Conservation (phyloP, 768 basidiomycete genomes). For the Auriscalpium orientale region DNA sequence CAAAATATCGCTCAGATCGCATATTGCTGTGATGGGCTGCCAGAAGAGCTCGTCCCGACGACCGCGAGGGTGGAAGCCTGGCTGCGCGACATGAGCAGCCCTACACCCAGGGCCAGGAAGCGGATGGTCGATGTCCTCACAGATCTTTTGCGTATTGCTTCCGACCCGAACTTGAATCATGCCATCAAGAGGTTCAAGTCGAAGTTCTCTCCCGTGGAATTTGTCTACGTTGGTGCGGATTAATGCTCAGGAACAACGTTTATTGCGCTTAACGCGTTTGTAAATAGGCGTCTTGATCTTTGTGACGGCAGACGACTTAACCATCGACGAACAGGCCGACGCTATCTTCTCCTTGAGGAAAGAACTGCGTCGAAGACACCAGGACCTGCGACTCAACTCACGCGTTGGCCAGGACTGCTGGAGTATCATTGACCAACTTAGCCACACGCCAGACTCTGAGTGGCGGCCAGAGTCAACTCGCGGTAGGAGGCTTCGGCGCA, state of each 20-base stretch:
- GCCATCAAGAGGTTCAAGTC: slow-evolving; percentile 30
- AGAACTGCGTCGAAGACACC: slow-evolving; percentile 45
- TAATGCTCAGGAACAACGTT: neutral
- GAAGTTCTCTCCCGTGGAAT: slow-evolving; percentile 65
- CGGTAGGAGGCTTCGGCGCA: no score
- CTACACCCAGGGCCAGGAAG: slow-evolving; percentile 40
- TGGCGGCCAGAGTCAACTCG: no score
- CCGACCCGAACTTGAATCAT: slow-evolving; percentile 26
- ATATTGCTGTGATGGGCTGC: slow-evolving; percentile 53
- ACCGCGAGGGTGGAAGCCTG: slow-evolving; percentile 46
- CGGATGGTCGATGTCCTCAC: slow-evolving; percentile 46
- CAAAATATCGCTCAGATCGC: slow-evolving; percentile 66
- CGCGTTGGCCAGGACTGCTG: slow-evolving; percentile 50
- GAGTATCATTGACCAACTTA: slow-evolving; percentile 38
- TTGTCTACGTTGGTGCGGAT: slow-evolving; percentile 68
- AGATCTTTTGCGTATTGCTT: slow-evolving; percentile 48
- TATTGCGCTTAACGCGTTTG: neutral
- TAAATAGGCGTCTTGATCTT: slow-evolving; percentile 59
- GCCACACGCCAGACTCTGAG: slow-evolving; percentile 5
- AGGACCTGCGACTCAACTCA: slow-evolving; percentile 59
- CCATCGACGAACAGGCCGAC: slow-evolving; percentile 40
- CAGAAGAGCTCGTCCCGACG: slow-evolving; percentile 34
- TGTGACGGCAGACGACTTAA: slow-evolving; percentile 34
- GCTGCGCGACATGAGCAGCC: slow-evolving; percentile 27
- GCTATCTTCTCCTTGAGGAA: slow-evolving; percentile 51